Base-by-base conservation (phyloP, 345 rosid species). In the Citrus sinensis region DNA sequence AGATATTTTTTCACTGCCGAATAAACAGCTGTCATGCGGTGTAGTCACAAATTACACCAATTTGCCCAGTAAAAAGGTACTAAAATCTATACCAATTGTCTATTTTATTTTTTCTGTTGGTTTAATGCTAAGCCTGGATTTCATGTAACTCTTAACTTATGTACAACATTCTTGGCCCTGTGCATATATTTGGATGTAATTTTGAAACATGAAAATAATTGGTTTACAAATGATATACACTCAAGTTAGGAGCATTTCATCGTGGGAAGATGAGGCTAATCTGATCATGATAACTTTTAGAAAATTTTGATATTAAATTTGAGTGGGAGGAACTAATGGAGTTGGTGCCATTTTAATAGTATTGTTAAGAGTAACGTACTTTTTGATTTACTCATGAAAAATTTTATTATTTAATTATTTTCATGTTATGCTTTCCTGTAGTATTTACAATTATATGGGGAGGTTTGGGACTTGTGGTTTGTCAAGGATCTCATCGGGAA, bases 1-100 rank as follows among this genome's bases (percentile, higher is more conserved):
- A 85, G 99, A 95, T 79, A 70, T 83, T 27, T 93, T 89, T 83
- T 81, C 99, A n/a, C 84, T 93, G 69, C 97, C 97, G 30, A 67
- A 61, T 63, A 93, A 95, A 83, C 87, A 87, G 83, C 82, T 95
- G 62, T 85, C 86, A 3, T 87, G 90, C 78, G 82, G 80, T 80
- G 66, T 67, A 65, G 79, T 77, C 74, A 77, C 84, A 73, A 87
- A 84, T 67, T 83, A 91, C 71, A 67, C 81, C 77, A 78, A 75
- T 81, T 80, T 90, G 82, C 82, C 97, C 56, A 82, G 35, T 71
- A 88, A 80, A 82, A 93, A 91, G 98, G 99, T 92, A 87, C 32
- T 77, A 37, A 37, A 70, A 27, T 54, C 51, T 11, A 67, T 58
- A 71, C 75, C 35, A 10, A 34, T 70, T 73, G 63, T 71, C 68